These are phyloP conservation scores for Rosa hybrid DNA, from an alignment of 331 rosid species.

Conservation along the genomic window DNA sequence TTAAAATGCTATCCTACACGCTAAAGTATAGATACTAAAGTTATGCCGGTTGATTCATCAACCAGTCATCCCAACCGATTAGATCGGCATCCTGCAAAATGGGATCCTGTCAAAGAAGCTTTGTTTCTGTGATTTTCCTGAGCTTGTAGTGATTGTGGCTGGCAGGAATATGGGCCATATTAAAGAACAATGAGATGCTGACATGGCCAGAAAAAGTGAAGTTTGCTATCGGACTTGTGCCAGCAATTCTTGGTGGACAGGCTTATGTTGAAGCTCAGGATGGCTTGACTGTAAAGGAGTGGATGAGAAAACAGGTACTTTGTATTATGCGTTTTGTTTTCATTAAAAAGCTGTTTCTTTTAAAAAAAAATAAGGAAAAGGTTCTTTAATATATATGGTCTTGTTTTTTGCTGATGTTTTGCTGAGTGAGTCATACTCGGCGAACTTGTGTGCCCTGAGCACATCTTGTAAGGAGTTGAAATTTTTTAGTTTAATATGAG, in stretches of 20 bases:
- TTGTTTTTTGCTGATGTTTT: background rate
- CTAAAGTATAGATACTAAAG: background rate
- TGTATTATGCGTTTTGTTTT: background rate
- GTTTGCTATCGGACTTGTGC: slow-evolving; percentile 95
- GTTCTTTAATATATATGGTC: background rate
- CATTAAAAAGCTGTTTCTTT: background rate
- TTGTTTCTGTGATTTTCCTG: slow-evolving; percentile 18
- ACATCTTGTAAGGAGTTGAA: background rate
- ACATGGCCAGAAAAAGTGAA: slow-evolving; percentile 96
- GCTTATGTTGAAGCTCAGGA: slow-evolving; percentile 96
- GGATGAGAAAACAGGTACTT: slow-evolving; percentile 95
- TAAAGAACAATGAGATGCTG: slow-evolving; percentile 94
- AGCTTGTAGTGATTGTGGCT: slow-evolving; percentile 25
- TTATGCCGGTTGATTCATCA: background rate
- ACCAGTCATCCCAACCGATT: background rate
- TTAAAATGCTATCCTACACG: background rate
- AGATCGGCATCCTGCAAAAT: background rate
- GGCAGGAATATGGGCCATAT: slow-evolving; percentile 94
- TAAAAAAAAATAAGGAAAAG: no score
- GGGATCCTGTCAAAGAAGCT: background rate
- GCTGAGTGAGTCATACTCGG: background rate
- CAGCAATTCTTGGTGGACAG: slow-evolving; percentile 97
- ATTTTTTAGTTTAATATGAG: background rate
- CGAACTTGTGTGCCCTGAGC: background rate
- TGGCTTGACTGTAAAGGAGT: slow-evolving; percentile 72